These are phyloP conservation scores for Chytriomyces sp. DNA, from an alignment of 192 early-diverging fungal species.

Conservation along the genomic window DNA sequence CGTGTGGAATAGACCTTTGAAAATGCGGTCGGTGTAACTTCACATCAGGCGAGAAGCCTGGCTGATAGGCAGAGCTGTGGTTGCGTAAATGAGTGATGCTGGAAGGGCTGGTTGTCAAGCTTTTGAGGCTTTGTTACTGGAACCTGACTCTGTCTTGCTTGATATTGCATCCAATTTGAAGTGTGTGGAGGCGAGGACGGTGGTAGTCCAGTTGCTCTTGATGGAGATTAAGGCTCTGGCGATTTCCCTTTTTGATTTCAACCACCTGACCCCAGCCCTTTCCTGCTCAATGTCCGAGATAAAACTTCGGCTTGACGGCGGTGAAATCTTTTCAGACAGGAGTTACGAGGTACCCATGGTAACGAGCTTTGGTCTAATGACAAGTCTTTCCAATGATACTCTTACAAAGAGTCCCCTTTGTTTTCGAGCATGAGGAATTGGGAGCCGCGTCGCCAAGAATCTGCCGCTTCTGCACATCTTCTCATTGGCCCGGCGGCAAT, in stretches of 20 bases:
- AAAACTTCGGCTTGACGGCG: conserved; percentile 82
- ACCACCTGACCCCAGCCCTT: conserved; percentile 14
- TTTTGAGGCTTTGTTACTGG: neutral
- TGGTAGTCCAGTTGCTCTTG: neutral
- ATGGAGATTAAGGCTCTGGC: neutral
- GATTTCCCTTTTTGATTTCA: neutral
- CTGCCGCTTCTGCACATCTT: conserved; percentile 78
- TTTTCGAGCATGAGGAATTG: conserved; percentile 88
- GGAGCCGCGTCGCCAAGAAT: conserved; percentile 80
- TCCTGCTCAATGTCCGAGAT: conserved; percentile 63
- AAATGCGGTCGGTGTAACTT: no score
- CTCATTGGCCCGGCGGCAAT: conserved; percentile 38
- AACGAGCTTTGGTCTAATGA: conserved; percentile 88
- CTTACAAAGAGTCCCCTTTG: conserved; percentile 93
- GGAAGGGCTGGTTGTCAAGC: neutral
- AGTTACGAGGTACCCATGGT: conserved; percentile 78
- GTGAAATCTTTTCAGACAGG: conserved; percentile 77
- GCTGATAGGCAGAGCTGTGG: conserved; percentile 6
- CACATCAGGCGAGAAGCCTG: no score
- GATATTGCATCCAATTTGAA: no score
- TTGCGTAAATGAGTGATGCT: neutral
- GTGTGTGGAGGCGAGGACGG: neutral
- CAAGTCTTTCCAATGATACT: conserved; percentile 84
- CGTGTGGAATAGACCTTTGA: no score
- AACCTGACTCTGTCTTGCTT: neutral